phyloP scores from a whole-genome alignment of 2,329 filamentous ascomycete genomes.

The Leptographium wingfieldii region DNA sequence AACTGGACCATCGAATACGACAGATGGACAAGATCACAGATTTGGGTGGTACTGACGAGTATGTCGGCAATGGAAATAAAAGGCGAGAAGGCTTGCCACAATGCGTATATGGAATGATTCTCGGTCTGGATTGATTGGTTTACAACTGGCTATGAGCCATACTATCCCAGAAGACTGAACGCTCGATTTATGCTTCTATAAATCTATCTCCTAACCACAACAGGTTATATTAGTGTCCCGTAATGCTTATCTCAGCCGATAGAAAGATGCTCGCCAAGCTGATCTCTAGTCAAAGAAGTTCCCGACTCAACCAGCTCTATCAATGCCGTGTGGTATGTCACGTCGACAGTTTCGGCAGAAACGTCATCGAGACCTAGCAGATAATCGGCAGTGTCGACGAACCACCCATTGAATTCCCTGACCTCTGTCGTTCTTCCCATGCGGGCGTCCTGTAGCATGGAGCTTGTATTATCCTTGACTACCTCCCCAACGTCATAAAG shows the following conservation, averaged over 20 bases:
- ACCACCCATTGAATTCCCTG: constrained; percentile 41
- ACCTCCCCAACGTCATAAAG: constrained; percentile 34
- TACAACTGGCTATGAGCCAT: too few species aligned
- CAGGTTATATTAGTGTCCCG: not conserved
- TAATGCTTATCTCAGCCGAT: too few species aligned
- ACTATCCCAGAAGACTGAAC: too few species aligned
- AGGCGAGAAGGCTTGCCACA: too few species aligned
- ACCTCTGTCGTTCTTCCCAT: constrained; percentile 42
- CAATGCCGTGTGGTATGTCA: constrained; percentile 12
- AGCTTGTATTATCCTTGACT: constrained; percentile 42
- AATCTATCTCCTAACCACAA: too few species aligned
- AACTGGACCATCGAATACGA: too few species aligned
- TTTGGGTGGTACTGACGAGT: too few species aligned
- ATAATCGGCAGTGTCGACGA: constrained; percentile 16
- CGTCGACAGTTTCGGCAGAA: constrained; percentile 2
- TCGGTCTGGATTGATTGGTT: too few species aligned
- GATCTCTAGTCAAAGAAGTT: not conserved
- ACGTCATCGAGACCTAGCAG: constrained; percentile 4
- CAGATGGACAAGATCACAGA: too few species aligned
- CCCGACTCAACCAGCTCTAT: constrained; percentile 13
- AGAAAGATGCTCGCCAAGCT: not conserved
- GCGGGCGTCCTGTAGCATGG: constrained; percentile 48
- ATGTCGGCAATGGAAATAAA: too few species aligned
- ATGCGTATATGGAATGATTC: too few species aligned
- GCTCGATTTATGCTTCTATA: too few species aligned